Evolutionary conservation across 306 rosid genomes (phyloP).

Genomic region (Prunus mongolica): DNA sequence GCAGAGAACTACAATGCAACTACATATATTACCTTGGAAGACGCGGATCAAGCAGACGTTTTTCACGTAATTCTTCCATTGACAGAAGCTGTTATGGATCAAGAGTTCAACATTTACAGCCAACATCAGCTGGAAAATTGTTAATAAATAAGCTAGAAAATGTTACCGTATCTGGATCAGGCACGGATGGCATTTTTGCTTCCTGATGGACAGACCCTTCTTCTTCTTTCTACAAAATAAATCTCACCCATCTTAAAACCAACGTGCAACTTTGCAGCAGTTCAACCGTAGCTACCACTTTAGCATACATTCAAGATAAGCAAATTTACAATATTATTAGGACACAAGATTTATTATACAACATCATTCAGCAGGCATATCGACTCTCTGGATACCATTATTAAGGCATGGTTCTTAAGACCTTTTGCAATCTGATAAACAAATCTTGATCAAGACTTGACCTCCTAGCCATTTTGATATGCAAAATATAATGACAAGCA

Average conservation of each 20-base stretch:
- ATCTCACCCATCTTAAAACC: conserved; percentile 19
- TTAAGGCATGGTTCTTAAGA: background rate
- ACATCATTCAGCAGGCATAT: background rate
- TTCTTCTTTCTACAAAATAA: conserved; percentile 71
- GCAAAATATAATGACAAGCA: background rate
- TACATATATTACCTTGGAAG: conserved; percentile 66
- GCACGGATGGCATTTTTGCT: conserved; percentile 60
- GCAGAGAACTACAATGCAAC: background rate
- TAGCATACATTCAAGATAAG: background rate
- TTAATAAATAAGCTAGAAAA: background rate
- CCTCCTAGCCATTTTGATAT: background rate
- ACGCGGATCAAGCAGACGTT: conserved; percentile 72
- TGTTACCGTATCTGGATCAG: conserved; percentile 66
- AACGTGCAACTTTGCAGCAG: background rate
- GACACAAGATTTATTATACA: background rate
- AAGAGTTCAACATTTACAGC: conserved; percentile 9
- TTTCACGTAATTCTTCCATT: conserved; percentile 80
- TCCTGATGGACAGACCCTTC: conserved; percentile 71
- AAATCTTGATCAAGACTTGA: background rate
- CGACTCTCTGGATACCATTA: background rate
- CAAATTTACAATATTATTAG: conserved; percentile 1
- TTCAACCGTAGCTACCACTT: background rate
- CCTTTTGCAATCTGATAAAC: background rate
- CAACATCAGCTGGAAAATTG: background rate
- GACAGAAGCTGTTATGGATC: conserved; percentile 59